Conservation (phyloP, 2,329 filamentous ascomycete species). For the Aspergillus costaricaensis region DNA sequence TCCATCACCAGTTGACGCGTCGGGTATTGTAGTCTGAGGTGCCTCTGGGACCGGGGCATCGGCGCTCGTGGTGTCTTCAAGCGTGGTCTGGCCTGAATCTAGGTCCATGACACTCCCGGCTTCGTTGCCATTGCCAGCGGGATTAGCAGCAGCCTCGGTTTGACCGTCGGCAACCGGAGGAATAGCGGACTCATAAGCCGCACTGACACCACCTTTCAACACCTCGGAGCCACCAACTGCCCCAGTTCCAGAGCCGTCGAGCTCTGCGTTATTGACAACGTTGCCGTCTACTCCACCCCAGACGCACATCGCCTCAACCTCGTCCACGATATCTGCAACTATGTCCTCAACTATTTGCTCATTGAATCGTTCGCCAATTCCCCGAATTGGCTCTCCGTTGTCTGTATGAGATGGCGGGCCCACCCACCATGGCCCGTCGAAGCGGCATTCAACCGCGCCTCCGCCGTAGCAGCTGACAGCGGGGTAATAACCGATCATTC, state of each 20-base stretch:
- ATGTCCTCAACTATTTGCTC: slow-evolving; percentile 96
- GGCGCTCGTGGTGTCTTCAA: slow-evolving; percentile 29
- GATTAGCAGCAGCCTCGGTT: slow-evolving; percentile 16
- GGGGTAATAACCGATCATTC: slow-evolving; percentile 93
- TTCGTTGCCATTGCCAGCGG: slow-evolving; percentile 25
- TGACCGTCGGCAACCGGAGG: slow-evolving; percentile 12
- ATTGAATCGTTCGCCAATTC: slow-evolving; percentile 76
- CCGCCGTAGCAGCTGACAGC: slow-evolving; percentile 90
- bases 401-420: slow-evolving; percentile 64
- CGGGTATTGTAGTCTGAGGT: slow-evolving; percentile 14
- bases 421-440: slow-evolving; percentile 90
- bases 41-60: slow-evolving; percentile 24
- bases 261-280: slow-evolving; percentile 31
- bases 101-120: slow-evolving; percentile 16
- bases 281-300: slow-evolving; percentile 46
- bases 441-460: slow-evolving; percentile 89
- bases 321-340: slow-evolving; percentile 89
- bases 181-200: slow-evolving; percentile 31
- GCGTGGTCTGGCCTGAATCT: slow-evolving; percentile 17
- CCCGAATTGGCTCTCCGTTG: slow-evolving; percentile 50
- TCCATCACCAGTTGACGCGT: slow-evolving; percentile 24
- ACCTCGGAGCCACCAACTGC: slow-evolving; percentile 35
- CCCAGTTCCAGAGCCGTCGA: slow-evolving; percentile 28
- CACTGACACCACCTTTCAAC: slow-evolving; percentile 34
- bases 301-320: slow-evolving; percentile 76